Evolutionary conservation across 176 grass and related monocot species (phyloP).

Genomic region (Canna indica): DNA sequence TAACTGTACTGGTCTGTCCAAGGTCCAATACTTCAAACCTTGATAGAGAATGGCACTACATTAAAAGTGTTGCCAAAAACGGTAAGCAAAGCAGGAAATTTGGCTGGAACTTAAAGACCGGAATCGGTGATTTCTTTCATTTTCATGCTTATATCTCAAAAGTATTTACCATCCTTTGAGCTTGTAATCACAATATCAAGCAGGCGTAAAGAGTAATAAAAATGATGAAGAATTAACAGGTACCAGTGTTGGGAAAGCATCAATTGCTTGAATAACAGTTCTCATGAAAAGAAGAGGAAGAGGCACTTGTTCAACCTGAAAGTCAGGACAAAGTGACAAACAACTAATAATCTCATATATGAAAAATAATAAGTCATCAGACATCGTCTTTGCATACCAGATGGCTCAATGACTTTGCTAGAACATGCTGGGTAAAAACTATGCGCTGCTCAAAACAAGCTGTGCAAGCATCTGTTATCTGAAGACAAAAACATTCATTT

Average conservation of each 20-base stretch:
- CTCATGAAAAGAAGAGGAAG: conserved; percentile 99
- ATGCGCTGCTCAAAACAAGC: conserved; percentile 96
- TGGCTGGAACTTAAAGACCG: neutral
- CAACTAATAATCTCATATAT: neutral
- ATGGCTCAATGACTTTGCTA: conserved; percentile 80
- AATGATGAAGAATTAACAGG: neutral
- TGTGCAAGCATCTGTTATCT: conserved; percentile 93
- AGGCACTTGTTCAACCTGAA: conserved; percentile 81
- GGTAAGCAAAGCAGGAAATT: neutral
- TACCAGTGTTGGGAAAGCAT: conserved; percentile 98
- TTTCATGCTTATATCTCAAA: neutral
- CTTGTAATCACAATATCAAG: neutral
- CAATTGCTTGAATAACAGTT: conserved; percentile 95
- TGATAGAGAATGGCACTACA: too few species aligned
- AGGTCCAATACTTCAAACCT: too few species aligned
- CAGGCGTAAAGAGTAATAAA: neutral
- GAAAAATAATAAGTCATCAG: conserved; percentile 10
- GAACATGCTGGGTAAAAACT: conserved; percentile 97
- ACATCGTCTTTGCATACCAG: conserved; percentile 40
- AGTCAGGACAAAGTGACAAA: conserved; percentile 1
- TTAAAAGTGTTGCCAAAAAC: too few species aligned
- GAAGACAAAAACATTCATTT: conserved; percentile 24
- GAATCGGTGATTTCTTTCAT: neutral
- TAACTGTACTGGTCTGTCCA: too few species aligned
- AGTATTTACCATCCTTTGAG: neutral